These are phyloP conservation scores for Phascolomyces articulosus DNA, from an alignment of 371 early-diverging fungal species.

Conservation along the genomic window DNA sequence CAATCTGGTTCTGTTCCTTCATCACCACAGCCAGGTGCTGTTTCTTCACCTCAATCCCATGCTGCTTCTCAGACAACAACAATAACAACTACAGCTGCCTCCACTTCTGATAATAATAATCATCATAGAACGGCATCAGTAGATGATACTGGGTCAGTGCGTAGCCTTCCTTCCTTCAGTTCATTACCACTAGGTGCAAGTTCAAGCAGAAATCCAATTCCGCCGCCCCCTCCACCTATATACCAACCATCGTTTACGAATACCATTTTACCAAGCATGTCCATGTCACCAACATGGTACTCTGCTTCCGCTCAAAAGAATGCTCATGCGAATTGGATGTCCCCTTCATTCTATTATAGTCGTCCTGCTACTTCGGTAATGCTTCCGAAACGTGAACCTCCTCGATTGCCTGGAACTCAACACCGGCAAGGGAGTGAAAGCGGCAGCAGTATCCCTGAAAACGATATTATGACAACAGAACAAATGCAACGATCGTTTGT, in stretches of 20 bases:
- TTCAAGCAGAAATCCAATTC: constrained; percentile 1
- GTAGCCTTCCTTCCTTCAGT: constrained; percentile 8
- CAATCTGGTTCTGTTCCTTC: constrained; percentile 12
- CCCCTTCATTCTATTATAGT: constrained; percentile 52
- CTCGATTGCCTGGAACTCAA: neutral
- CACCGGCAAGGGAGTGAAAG: constrained; percentile 14
- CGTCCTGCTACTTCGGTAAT: constrained; percentile 45
- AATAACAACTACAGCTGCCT: neutral
- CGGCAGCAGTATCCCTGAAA: constrained; percentile 2
- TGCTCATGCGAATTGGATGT: constrained; percentile 52
- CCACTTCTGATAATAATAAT: neutral
- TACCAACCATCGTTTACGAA: constrained; percentile 50
- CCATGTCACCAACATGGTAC: constrained; percentile 56
- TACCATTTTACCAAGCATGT: constrained; percentile 42
- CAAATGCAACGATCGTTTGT: constrained; percentile 29
- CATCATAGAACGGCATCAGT: neutral
- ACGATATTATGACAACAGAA: constrained; percentile 10
- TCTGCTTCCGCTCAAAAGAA: constrained; percentile 53
- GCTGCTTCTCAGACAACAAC: neutral
- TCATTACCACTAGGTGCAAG: constrained; percentile 9
- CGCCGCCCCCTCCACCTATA: constrained; percentile 31
- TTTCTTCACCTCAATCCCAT: constrained; percentile 9
- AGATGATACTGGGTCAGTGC: neutral
- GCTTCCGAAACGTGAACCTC: constrained; percentile 27
- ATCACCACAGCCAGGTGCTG: constrained; percentile 12